These are phyloP conservation scores for Brassica incana DNA, from an alignment of 345 rosid genomes.

Conservation along the genomic window DNA sequence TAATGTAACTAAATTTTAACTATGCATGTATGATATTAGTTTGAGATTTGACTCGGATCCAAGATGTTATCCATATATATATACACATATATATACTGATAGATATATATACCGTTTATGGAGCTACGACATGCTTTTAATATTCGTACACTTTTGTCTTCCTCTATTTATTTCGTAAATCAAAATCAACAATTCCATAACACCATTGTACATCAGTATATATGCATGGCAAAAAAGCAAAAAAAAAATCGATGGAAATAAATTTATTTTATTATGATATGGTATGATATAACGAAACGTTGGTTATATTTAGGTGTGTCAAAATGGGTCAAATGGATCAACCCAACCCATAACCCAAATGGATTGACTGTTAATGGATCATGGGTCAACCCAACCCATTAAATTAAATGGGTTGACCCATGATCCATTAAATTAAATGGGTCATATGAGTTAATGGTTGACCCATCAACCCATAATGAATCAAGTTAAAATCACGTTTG, in stretches of 20 bases:
- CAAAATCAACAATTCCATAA: slow-evolving; percentile 14
- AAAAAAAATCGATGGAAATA: not conserved
- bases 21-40: slow-evolving; percentile 8
- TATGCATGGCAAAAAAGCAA: not conserved
- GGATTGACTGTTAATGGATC: too few relatives aligned
- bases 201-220: slow-evolving; percentile 8
- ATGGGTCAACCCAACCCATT: too few relatives aligned
- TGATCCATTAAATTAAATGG: too few relatives aligned
- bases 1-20: not conserved
- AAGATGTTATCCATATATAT: slow-evolving; percentile 1
- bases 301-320: too few relatives aligned
- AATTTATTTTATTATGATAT: not conserved
- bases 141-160: slow-evolving; percentile 38
- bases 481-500: too few relatives aligned
- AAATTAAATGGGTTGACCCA: too few relatives aligned
- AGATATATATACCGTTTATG: slow-evolving; percentile 14
- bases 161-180: slow-evolving; percentile 28
- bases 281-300: slow-evolving; percentile 6
- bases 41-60: slow-evolving; percentile 33
- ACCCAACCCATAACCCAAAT: too few relatives aligned
- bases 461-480: too few relatives aligned
- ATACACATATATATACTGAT: not conserved
- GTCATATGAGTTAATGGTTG: too few relatives aligned
- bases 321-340: too few relatives aligned
- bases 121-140: slow-evolving; percentile 28